Percentiles rank a stretch among this genome's conserved stretches.
Evolutionary conservation across 129 eudicot genomes (phyloP).

Genomic region (Lactuca saligna): DNA sequence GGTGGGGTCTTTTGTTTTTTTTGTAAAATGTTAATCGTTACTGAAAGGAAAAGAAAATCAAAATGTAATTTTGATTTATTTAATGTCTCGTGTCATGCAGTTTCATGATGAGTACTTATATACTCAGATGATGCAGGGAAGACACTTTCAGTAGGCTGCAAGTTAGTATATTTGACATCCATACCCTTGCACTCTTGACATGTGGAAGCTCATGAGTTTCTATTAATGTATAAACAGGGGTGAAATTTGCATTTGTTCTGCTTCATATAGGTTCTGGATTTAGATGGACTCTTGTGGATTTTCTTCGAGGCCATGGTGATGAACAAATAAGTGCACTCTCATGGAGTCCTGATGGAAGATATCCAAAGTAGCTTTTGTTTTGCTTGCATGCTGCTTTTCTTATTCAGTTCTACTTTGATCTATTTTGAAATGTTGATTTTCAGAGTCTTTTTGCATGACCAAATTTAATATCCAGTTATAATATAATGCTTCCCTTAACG

Average conservation of each 20-base stretch:
- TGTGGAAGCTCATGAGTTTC: background rate
- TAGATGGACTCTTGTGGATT: too few species aligned
- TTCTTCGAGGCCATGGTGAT: too few species aligned
- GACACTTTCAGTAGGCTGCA: conserved; percentile 92
- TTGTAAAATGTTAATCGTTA: too few species aligned
- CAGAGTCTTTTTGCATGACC: background rate
- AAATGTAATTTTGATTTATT: too few species aligned
- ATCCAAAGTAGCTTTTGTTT: too few species aligned
- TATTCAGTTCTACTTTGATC: conserved; percentile 5
- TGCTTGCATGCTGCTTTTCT: too few species aligned
- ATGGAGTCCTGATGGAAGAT: too few species aligned
- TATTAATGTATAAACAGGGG: conserved; percentile 49
- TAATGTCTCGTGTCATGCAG: too few species aligned
- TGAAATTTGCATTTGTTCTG: conserved; percentile 65
- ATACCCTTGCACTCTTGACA: background rate
- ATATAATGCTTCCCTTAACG: conserved; percentile 52
- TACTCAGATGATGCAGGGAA: conserved; percentile 50
- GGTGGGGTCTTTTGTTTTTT: too few species aligned
- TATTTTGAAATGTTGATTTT: background rate
- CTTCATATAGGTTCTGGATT: background rate
- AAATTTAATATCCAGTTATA: background rate
- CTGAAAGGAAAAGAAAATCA: too few species aligned
- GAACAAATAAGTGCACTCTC: too few species aligned
- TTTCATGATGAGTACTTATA: too few species aligned
- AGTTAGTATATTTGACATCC: conserved; percentile 40